Conservation (phyloP, 768 basidiomycete genomes). For the Mrakia frigida region DNA sequence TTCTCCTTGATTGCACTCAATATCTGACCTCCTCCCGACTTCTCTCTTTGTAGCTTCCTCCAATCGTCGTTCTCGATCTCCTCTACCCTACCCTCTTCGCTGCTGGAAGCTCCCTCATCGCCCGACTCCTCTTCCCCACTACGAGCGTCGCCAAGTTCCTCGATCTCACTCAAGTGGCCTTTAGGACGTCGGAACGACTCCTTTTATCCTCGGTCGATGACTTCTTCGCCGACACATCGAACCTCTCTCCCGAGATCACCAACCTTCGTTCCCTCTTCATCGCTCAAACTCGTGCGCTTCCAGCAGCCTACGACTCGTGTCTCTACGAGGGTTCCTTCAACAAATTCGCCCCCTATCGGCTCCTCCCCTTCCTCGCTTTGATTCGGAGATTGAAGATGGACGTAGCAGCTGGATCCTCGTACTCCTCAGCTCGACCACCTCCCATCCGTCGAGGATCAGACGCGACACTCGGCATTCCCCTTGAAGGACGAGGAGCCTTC, state of each 20-base stretch:
- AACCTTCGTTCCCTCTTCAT: conserved; percentile 16
- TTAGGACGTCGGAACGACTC: conserved; percentile 30
- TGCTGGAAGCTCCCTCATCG: not conserved
- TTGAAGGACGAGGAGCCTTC: conserved; percentile 5
- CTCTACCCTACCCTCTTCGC: conserved; percentile 31
- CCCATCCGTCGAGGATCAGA: conserved; percentile 10
- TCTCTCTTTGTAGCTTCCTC: not conserved
- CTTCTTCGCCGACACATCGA: conserved; percentile 13
- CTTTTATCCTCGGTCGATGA: conserved; percentile 26
- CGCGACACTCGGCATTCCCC: not conserved
- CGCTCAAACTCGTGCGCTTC: not conserved
- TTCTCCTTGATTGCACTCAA: not conserved
- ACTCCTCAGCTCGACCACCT: conserved; percentile 2
- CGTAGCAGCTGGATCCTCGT: conserved; percentile 23
- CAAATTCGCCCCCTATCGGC: conserved; percentile 16
- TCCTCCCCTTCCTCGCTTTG: conserved; percentile 23
- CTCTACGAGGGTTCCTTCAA: conserved; percentile 21
- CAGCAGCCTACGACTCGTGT: conserved; percentile 1
- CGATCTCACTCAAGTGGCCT: conserved; percentile 17
- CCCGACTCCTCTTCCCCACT: conserved; percentile 27
- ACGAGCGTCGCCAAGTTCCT: conserved; percentile 24
- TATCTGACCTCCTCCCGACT: not conserved
- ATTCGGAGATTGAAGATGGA: conserved; percentile 17
- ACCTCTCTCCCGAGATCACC: not conserved
- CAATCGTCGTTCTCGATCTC: conserved; percentile 21